These are phyloP conservation scores for Erigeron canadensis DNA, from an alignment of 129 eudicot genomes.

Conservation along the genomic window DNA sequence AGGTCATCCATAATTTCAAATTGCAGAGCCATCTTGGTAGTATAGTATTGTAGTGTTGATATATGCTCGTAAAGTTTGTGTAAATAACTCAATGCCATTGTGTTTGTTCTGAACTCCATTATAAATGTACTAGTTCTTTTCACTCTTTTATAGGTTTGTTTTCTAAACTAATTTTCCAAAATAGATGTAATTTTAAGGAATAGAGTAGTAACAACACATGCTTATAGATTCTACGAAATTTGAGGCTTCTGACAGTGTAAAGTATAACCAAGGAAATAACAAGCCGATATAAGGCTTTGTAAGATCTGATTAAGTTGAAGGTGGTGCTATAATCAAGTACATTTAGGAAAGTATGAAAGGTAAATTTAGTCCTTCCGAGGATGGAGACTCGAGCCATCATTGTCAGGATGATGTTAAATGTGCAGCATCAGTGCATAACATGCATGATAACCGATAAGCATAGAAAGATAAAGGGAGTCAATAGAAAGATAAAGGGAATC, in stretches of 20 bases:
- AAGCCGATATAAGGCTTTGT: neutral
- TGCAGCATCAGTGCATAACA: neutral
- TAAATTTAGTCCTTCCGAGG: neutral
- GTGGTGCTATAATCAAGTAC: neutral
- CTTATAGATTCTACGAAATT: too few relatives aligned
- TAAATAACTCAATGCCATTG: too few relatives aligned
- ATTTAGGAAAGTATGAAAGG: neutral
- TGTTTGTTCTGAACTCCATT: too few relatives aligned
- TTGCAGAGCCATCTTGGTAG: too few relatives aligned
- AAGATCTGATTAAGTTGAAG: slow-evolving; percentile 12
- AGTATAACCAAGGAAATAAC: neutral
- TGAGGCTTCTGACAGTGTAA: neutral
- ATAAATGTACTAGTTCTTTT: too few relatives aligned
- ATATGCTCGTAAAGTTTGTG: too few relatives aligned
- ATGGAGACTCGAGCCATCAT: neutral
- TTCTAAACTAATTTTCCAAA: too few relatives aligned
- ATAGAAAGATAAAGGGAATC: neutral
- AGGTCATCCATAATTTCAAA: too few relatives aligned
- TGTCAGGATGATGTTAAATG: neutral
- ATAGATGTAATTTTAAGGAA: too few relatives aligned
- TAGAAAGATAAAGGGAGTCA: neutral
- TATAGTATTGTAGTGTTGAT: too few relatives aligned
- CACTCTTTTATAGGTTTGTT: too few relatives aligned
- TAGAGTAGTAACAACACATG: too few relatives aligned
- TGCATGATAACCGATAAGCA: neutral